Percentiles rank a stretch among this genome's conserved stretches.
These are phyloP conservation scores for Chalaropsis ovoidea DNA, from an alignment of 2,329 filamentous ascomycete genomes.

Conservation along the genomic window DNA sequence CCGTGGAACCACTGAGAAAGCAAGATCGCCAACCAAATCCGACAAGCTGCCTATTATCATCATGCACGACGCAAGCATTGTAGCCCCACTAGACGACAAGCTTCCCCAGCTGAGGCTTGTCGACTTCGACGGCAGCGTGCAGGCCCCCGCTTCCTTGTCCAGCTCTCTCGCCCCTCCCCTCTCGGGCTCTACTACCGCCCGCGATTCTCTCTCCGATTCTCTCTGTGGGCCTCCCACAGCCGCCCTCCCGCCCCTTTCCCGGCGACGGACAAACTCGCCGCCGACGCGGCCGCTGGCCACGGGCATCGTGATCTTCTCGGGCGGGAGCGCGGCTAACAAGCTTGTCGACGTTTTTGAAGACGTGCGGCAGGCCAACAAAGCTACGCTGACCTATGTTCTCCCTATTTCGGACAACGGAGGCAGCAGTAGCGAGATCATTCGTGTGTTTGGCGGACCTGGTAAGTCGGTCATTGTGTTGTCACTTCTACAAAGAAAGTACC, in stretches of 20 bases:
- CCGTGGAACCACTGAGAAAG: neutral
- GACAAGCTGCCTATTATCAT: neutral
- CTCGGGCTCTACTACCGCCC: neutral
- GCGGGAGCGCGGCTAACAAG: constrained; percentile 87
- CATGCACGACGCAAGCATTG: constrained; percentile 11
- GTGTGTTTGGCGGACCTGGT: constrained; percentile 91
- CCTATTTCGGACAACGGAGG: constrained; percentile 95
- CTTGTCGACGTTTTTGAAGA: constrained; percentile 80
- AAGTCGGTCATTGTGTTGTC: constrained; percentile 27
- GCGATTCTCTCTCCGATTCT: neutral
- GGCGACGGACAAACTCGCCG: neutral
- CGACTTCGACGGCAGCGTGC: neutral
- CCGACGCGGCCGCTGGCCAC: neutral
- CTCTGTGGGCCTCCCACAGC: neutral
- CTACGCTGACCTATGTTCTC: constrained; percentile 72
- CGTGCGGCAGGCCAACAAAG: constrained; percentile 53
- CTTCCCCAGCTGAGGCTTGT: neutral
- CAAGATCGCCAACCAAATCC: neutral
- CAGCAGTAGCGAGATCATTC: constrained; percentile 83
- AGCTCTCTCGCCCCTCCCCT: neutral
- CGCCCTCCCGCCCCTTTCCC: neutral
- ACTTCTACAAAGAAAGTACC: neutral
- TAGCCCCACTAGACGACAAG: neutral
- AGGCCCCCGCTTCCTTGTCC: neutral
- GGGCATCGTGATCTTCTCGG: constrained; percentile 78